Percentiles rank a stretch among this genome's conserved stretches.
Conservation (phyloP, 345 rosid genomes). For the Salix caprea region DNA sequence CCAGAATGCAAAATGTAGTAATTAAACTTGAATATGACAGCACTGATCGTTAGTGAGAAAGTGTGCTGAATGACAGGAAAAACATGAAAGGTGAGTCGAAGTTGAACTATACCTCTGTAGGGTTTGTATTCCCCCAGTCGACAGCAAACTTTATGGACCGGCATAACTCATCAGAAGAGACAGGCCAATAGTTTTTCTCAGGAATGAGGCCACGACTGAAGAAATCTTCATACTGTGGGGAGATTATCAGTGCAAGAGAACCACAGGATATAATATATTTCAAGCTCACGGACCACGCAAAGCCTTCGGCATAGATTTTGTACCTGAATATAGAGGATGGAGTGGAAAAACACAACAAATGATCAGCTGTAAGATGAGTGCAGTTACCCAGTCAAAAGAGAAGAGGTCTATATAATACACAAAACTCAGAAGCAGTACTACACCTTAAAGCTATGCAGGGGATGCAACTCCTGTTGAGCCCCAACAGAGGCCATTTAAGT, state of each 20-base stretch:
- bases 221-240: constrained; percentile 85
- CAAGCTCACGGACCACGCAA: constrained; percentile 93
- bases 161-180: constrained; percentile 59
- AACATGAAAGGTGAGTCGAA: background rate
- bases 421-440: background rate
- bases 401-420: background rate
- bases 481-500: background rate
- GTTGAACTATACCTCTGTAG: constrained; percentile 41
- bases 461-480: background rate
- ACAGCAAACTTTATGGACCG: constrained; percentile 67
- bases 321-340: constrained; percentile 40
- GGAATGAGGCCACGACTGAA: constrained; percentile 81
- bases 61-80: background rate
- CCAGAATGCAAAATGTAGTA: background rate
- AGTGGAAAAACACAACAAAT: background rate
- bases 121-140: constrained; percentile 79
- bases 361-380: background rate
- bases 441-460: background rate
- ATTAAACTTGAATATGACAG: background rate
- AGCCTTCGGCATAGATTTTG: constrained; percentile 95
- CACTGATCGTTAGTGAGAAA: background rate
- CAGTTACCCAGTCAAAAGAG: background rate
- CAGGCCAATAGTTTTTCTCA: constrained; percentile 70
- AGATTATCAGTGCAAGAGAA: constrained; percentile 65
- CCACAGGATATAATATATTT: constrained; percentile 88